Conservation (phyloP, 345 rosid genomes). For the Rhodamnia argentea region DNA sequence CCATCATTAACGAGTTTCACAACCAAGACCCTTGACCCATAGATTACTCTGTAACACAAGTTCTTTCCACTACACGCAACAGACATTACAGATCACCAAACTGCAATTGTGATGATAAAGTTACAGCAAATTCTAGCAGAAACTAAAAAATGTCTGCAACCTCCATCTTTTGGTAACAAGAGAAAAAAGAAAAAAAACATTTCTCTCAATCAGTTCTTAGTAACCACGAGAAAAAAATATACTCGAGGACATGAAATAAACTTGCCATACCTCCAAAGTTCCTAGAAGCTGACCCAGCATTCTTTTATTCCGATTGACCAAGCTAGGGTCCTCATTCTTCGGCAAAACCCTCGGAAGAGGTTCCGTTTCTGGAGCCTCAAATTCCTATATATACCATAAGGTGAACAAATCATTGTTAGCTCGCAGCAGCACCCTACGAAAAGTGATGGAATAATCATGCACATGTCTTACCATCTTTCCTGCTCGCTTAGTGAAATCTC, state of each 20-base stretch:
- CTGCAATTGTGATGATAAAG: background rate
- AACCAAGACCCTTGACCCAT: background rate
- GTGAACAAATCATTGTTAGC: background rate
- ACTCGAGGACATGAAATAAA: background rate
- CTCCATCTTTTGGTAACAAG: background rate
- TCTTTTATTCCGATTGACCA: slow-evolving; percentile 87
- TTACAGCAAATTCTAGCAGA: background rate
- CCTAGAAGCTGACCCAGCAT: slow-evolving; percentile 96
- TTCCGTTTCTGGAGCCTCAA: slow-evolving; percentile 35
- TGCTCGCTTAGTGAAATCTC: slow-evolving; percentile 45
- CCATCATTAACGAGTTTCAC: background rate
- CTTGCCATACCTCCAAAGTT: slow-evolving; percentile 73
- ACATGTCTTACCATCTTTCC: slow-evolving; percentile 29
- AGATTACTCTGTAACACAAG: background rate
- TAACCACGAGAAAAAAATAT: background rate
- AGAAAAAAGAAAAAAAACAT: background rate
- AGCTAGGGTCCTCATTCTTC: slow-evolving; percentile 84
- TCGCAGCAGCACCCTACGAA: background rate
- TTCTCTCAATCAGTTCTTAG: background rate
- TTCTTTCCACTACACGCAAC: background rate
- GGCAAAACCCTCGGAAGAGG: slow-evolving; percentile 84
- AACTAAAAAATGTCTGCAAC: background rate
- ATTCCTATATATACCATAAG: slow-evolving; percentile 29
- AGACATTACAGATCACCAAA: background rate
- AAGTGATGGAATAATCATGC: background rate